Evolutionary conservation across 2,329 filamentous ascomycete species (phyloP), one percentile per base, ranked within the genome.

Genomic region (Phaeoacremonium minimum): DNA sequence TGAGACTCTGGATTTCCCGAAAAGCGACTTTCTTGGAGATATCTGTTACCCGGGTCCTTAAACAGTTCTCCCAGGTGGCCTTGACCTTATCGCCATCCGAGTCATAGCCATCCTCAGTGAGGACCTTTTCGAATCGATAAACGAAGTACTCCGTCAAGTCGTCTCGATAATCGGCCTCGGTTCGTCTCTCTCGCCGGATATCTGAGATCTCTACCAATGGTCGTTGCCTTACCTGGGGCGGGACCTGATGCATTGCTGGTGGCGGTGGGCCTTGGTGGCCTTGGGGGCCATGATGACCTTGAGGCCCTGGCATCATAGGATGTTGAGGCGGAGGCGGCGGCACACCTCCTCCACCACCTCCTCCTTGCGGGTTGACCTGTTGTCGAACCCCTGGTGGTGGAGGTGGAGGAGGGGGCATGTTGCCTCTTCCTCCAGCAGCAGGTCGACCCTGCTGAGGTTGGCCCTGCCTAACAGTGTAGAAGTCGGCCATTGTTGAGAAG

Each of bases 21-120:
- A 44, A 51, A 2, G 60, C 61, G 7, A 63, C 63, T n/a, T 50
- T 45, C 18, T 64, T 61, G 7, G 61, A 56, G 33, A 66, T 56
- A 19, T 56, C 57, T 4, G 47, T 53, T n/a, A 64, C 55, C 18
- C 56, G 52, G 3, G 46, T 52, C 8, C 51, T 49, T 4, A 50
- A 43, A 7, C 59, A 63, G 14, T 51, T 56, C 4, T 63, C 58
- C 71, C 71, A 75, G 7, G 55, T 63, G 4, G 61, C 51, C 30
- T 43, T 47, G 18, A 50, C 29, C 4, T 45, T 49, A 11, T 50
- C 48, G 4, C 66, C 64, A 7, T 65, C 51, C 6, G 60, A 50
- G 40, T 66, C 62, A 28, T 61, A 49, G 13, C 49, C 50, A n/a
- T 56, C 48, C 11, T 50, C 45, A 28, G 50, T 51, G 9, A 46